These are phyloP conservation scores for Oleoguttula mirabilis DNA, from an alignment of 495 filamentous ascomycete genomes.

Conservation along the genomic window DNA sequence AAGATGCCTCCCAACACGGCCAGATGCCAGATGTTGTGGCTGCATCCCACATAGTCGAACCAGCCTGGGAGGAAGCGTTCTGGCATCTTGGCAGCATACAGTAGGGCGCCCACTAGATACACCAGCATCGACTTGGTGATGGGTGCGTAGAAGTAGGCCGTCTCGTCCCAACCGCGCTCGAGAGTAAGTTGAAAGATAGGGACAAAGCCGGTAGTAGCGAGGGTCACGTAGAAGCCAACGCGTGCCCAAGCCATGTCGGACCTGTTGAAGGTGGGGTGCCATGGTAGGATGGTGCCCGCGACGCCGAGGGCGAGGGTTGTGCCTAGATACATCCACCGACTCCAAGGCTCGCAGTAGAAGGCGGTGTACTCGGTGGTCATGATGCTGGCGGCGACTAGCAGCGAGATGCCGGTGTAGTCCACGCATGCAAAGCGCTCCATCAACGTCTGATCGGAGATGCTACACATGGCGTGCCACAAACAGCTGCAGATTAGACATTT, in stretches of 20 bases:
- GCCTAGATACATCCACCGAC: constrained; percentile 76
- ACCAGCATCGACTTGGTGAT: constrained; percentile 73
- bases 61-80: constrained; percentile 84
- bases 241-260: constrained; percentile 82
- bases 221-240: constrained; percentile 80
- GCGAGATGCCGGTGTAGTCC: constrained; percentile 94
- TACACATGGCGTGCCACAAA: constrained; percentile 98
- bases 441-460: constrained; percentile 74
- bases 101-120: constrained; percentile 68
- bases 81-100: constrained; percentile 91
- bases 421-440: constrained; percentile 97
- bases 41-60: constrained; percentile 89
- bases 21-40: constrained; percentile 96
- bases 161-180: constrained; percentile 62
- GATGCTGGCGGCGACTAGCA: constrained; percentile 92
- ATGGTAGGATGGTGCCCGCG: constrained; percentile 82
- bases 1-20: constrained; percentile 93
- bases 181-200: constrained; percentile 72
- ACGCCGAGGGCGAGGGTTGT: constrained; percentile 71
- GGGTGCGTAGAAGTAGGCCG: constrained; percentile 78
- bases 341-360: constrained; percentile 90
- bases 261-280: constrained; percentile 93
- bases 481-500: constrained; percentile 92
- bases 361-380: constrained; percentile 98
- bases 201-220: constrained; percentile 82